phyloP scores from a whole-genome alignment of 2,329 filamentous ascomycete genomes.

The Pseudogymnoascus sp. region DNA sequence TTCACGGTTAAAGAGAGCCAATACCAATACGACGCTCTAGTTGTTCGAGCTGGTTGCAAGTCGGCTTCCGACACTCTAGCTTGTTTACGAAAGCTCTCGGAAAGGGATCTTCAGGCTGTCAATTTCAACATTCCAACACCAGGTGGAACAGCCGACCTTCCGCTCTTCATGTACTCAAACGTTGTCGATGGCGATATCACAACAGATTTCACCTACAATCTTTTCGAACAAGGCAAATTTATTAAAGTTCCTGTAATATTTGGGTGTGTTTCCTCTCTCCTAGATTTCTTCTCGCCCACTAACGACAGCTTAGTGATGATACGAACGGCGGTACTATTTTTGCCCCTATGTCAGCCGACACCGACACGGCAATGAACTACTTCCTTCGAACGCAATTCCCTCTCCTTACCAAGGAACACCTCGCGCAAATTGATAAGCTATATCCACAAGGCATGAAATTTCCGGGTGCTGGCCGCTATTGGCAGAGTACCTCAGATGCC shows the following conservation, averaged over 20 bases:
- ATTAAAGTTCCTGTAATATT: slow-evolving; percentile 48
- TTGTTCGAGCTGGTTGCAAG: slow-evolving; percentile 37
- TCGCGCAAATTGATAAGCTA: slow-evolving; percentile 44
- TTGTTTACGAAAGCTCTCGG: slow-evolving; percentile 40
- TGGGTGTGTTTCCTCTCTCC: slow-evolving; percentile 20
- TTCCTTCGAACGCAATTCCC: slow-evolving; percentile 56
- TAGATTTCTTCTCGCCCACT: not conserved
- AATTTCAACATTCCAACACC: slow-evolving; percentile 36
- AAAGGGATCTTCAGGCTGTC: slow-evolving; percentile 35
- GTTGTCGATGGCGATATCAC: slow-evolving; percentile 49
- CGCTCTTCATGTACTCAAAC: slow-evolving; percentile 48
- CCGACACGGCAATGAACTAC: slow-evolving; percentile 40
- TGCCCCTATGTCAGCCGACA: slow-evolving; percentile 42
- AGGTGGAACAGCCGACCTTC: slow-evolving; percentile 28
- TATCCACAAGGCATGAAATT: slow-evolving; percentile 44
- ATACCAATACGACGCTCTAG: slow-evolving; percentile 46
- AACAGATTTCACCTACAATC: slow-evolving; percentile 41
- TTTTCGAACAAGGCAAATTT: slow-evolving; percentile 43
- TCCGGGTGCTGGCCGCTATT: slow-evolving; percentile 47
- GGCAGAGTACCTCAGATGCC: slow-evolving; percentile 49
- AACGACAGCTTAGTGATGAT: slow-evolving; percentile 36
- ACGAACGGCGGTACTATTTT: slow-evolving; percentile 62
- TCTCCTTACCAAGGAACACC: slow-evolving; percentile 41
- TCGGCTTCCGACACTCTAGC: slow-evolving; percentile 32
- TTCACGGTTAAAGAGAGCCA: slow-evolving; percentile 40